Evolutionary conservation across 805 yeast genomes (phyloP).

Genomic region (Teunomyces lycoperdinae): DNA sequence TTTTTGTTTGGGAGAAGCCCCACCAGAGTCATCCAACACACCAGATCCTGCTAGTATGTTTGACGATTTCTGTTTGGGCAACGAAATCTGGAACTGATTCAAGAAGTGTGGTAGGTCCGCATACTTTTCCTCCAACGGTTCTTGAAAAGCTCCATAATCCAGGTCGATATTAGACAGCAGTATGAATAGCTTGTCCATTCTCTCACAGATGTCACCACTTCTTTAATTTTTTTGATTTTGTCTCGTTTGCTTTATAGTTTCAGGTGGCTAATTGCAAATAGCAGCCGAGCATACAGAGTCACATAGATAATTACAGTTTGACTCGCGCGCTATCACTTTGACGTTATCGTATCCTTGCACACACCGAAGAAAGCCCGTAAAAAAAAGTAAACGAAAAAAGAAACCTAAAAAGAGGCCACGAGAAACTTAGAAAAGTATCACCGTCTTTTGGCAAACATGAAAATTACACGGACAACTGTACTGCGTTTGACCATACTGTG

Average conservation of each 20-base stretch:
- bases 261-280: neutral
- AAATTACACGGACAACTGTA: too few species aligned
- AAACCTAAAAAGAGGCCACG: neutral
- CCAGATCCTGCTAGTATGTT: slow-evolving; percentile 1
- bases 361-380: neutral
- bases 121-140: slow-evolving; percentile 11
- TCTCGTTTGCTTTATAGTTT: neutral
- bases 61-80: slow-evolving; percentile 1
- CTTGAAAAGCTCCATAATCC: neutral
- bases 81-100: slow-evolving; percentile 19
- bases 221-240: neutral
- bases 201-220: neutral
- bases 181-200: neutral
- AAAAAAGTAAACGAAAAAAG: neutral
- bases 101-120: slow-evolving; percentile 20
- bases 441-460: neutral
- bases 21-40: neutral
- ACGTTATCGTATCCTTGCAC: neutral
- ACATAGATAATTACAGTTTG: neutral
- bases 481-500: neutral
- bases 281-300: slow-evolving; percentile 1
- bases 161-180: neutral
- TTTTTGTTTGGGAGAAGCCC: neutral
- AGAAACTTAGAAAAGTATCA: neutral
- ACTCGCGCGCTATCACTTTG: slow-evolving; percentile 2